Evolutionary conservation across 176 grass and related monocot genomes (phyloP), one percentile per base, ranked within the genome.

Genomic region (Paspalum notatum): DNA sequence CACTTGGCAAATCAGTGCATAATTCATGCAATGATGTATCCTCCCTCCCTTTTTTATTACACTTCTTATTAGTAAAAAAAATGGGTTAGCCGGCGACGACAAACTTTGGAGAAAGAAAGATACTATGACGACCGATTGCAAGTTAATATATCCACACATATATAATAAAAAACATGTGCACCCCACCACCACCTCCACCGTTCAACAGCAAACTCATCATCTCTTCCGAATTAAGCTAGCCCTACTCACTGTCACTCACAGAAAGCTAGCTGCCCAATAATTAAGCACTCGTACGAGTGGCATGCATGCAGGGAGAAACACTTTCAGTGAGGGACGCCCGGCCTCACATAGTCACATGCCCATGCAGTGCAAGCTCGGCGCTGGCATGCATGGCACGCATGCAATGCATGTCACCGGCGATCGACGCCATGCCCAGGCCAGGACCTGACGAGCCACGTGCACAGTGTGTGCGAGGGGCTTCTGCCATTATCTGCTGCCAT

Each of bases 311-410:
- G 38, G 48, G 42, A 10, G 17, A 70, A 70, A 53, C 62, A 75
- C 66, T 43, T 51, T 53, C 37, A 20, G 54, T 38, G 71, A 82
- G 78, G n/a, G n/a, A n/a, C n/a, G 26, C 37, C 12, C 3, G n/a
- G n/a, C n/a, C n/a, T n/a, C n/a, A n/a, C n/a, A n/a, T 60, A 75
- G 79, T 61, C 85, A 87, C 85, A 82, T 82, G 84, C 52, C 16
- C 21, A 17, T 38, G 71, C 77, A 87, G 74, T 68, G 39, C 38
- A 42, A 68, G 32, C 62, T 32, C 32, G 3, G 32, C 20, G 11
- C 18, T 52, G 75, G 44, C 75, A 77, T 43, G 72, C 46, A 71
- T 50, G 66, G 2, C 51, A 56, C 45, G 54, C n/a, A n/a, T n/a
- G 5, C 44, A 24, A 51, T 15, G 47, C 25, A 1, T 25, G 22